Evolutionary conservation across 805 yeast species (phyloP).

Genomic region (Starmerella cellae): DNA sequence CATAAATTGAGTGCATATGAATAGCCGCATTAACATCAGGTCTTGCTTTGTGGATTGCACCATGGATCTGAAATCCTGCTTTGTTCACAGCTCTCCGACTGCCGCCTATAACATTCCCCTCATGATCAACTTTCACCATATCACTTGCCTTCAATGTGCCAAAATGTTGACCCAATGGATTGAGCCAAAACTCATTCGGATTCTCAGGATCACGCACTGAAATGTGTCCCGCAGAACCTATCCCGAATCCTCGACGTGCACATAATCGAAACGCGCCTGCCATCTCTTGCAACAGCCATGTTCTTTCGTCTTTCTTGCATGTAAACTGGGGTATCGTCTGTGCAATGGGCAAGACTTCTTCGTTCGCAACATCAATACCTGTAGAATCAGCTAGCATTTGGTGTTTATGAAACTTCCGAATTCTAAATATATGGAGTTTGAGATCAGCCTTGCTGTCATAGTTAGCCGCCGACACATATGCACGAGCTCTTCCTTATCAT

Average conservation of each 20-base stretch:
- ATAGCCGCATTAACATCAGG: constrained; percentile 62
- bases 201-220: constrained; percentile 72
- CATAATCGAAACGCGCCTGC: constrained; percentile 76
- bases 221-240: constrained; percentile 77
- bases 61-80: constrained; percentile 59
- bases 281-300: constrained; percentile 41
- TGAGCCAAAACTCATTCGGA: constrained; percentile 72
- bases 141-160: constrained; percentile 45
- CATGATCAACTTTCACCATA: constrained; percentile 48
- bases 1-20: constrained; percentile 53
- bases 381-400: constrained; percentile 1
- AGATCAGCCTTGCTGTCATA: too few species aligned
- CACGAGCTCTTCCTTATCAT: too few species aligned
- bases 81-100: constrained; percentile 43
- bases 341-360: constrained; percentile 15
- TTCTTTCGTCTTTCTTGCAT: constrained; percentile 14
- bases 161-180: constrained; percentile 69
- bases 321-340: constrained; percentile 16
- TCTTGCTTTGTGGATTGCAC: constrained; percentile 50
- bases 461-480: too few species aligned
- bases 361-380: constrained; percentile 1
- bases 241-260: constrained; percentile 59
- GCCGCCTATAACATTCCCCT: constrained; percentile 53
- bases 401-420: too few species aligned
- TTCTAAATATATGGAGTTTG: too few species aligned